phyloP scores from a whole-genome alignment of 179 eudicot genomes.

The Silene noctiflora region DNA sequence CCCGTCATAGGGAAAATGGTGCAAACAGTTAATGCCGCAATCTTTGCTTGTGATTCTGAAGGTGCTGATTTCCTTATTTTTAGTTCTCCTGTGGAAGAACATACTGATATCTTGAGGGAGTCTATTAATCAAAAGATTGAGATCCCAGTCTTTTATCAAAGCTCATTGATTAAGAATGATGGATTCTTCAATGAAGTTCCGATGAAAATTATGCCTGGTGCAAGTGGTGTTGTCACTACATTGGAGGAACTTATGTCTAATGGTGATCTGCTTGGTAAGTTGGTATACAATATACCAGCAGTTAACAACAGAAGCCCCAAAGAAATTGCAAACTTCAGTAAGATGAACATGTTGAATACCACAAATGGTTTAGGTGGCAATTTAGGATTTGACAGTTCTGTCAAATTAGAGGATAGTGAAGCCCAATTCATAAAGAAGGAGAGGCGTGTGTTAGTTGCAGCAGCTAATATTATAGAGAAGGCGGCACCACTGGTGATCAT shows the following conservation, averaged over 20 bases:
- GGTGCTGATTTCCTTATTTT: constrained; percentile 93
- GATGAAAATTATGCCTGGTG: constrained; percentile 49
- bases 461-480: constrained; percentile 54
- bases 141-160: constrained; percentile 65
- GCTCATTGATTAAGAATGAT: constrained; percentile 33
- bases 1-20: constrained; percentile 84
- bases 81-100: constrained; percentile 33
- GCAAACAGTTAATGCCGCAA: constrained; percentile 60
- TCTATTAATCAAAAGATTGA: constrained; percentile 45
- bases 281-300: constrained; percentile 31
- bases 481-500: constrained; percentile 98
- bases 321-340: constrained; percentile 23
- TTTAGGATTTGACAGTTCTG: constrained; percentile 43
- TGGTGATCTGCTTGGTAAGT: constrained; percentile 45
- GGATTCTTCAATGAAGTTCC: constrained; percentile 26
- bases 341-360: constrained; percentile 31
- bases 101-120: constrained; percentile 32
- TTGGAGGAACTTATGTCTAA: constrained; percentile 49
- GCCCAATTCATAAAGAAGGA: constrained; percentile 60
- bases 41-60: constrained; percentile 71
- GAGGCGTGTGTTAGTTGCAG: constrained; percentile 56
- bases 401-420: constrained; percentile 61
- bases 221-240: constrained; percentile 72
- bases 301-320: constrained; percentile 24
- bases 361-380: constrained; percentile 44